Evolutionary conservation across 2,329 filamentous ascomycete species (phyloP), one percentile per base, ranked within the genome.

Genomic region (Fusarium burgessii): DNA sequence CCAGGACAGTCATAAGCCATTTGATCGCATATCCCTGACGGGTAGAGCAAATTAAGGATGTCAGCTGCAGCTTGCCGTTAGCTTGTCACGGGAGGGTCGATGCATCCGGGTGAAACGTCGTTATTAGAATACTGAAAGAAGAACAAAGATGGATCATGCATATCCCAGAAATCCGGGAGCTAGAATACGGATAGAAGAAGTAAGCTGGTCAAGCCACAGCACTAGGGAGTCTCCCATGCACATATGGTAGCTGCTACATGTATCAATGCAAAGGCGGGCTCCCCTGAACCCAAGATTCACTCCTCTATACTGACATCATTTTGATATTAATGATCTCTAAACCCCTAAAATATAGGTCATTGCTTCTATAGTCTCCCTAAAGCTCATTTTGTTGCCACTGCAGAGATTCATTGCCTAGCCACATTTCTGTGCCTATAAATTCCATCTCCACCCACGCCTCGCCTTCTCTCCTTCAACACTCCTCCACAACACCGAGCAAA

Each of bases 381-480:
- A 41, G 11, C 17, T 33, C 29, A 6, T 32, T 29, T 42, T 6
- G 29, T 23, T 32, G 23, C 14, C 18, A 23, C 17, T 18, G 23
- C 27, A 20, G 47, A 45, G 56, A 50, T 35, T 62, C 62, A 52
- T 29, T 10, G 23, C 33, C 38, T 23, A 25, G 23, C 32, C 38
- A 40, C 17, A 18, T 14, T 38, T 20, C 43, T 12, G 14, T 67
- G 14, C n/a, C 33, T 57, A 68, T 62, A 68, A 68, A 67, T 62
- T 41, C 12, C 23, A 33, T 36, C 56, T 17, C 32, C 42, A 62
- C 27, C 29, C 42, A 41, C 27, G 23, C 20, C 29, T 20, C 14
- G 35, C 18, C 58, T 14, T 27, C 17, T 20, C 23, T 50, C 40
- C 67, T 49, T 29, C 49, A 60, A 45, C 62, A 54, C 47, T 52